Conservation (phyloP, 352 stramenopile genomes). For the Phytophthora sojae region DNA sequence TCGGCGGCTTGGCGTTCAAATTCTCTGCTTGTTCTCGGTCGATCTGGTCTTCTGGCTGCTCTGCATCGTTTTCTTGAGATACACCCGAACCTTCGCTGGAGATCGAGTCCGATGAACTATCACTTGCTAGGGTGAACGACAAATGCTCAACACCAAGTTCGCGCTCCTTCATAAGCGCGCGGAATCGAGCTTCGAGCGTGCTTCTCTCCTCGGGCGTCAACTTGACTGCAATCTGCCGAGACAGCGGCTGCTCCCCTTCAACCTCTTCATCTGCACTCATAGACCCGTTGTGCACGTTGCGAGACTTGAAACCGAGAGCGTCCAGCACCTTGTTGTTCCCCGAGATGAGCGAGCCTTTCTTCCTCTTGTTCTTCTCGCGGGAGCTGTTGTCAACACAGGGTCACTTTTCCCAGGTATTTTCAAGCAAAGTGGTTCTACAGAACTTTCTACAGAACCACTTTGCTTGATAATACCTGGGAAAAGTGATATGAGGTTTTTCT, state of each 20-base stretch:
- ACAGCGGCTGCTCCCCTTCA: constrained; percentile 31
- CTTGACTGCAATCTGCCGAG: constrained; percentile 51
- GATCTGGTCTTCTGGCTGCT: constrained; percentile 29
- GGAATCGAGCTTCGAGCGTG: constrained; percentile 48
- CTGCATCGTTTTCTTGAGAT: neutral
- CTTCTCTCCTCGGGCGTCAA: constrained; percentile 47
- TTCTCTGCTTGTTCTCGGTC: constrained; percentile 31
- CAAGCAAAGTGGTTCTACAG: no score
- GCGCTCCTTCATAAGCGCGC: constrained; percentile 49
- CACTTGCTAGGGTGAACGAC: neutral
- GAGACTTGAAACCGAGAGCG: constrained; percentile 48
- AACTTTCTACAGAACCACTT: no score
- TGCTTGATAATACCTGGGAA: no score
- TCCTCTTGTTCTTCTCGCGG: constrained; percentile 49
- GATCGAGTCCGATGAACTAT: neutral
- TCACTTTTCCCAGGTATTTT: no score
- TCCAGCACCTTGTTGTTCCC: constrained; percentile 54
- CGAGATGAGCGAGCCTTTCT: constrained; percentile 52
- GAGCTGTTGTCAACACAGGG: constrained; percentile 73
- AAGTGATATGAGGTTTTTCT: no score
- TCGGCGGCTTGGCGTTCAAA: constrained; percentile 33
- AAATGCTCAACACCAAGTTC: constrained; percentile 5
- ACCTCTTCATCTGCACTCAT: constrained; percentile 61
- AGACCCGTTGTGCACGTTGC: constrained; percentile 52
- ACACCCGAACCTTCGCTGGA: neutral